These are phyloP conservation scores for Taxawa tesnikishii DNA, from an alignment of 2,329 filamentous ascomycete species.

Conservation along the genomic window DNA sequence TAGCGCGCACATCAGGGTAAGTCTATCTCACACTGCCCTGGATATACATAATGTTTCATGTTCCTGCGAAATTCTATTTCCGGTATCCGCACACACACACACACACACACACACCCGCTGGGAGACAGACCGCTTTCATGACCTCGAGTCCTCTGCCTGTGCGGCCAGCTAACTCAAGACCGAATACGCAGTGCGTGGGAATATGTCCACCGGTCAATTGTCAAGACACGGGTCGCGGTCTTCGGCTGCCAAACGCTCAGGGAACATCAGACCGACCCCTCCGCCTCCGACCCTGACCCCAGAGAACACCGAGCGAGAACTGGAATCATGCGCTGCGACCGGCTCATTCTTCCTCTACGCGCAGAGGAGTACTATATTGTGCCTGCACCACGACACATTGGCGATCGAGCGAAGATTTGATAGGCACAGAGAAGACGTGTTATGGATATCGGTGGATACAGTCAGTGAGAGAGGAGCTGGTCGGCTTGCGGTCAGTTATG, in stretches of 20 bases:
- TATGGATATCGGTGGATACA: slow-evolving; percentile 79
- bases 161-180: slow-evolving; percentile 1
- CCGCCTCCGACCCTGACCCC: slow-evolving; percentile 32
- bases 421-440: slow-evolving; percentile 70
- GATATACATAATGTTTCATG: background rate
- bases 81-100: too few species aligned
- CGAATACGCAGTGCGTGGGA: slow-evolving; percentile 14
- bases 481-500: slow-evolving; percentile 82
- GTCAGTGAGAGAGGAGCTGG: slow-evolving; percentile 78
- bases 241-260: slow-evolving; percentile 16
- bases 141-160: slow-evolving; percentile 3
- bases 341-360: slow-evolving; percentile 84
- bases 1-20: slow-evolving; percentile 22
- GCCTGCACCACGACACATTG: slow-evolving; percentile 84
- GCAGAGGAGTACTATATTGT: slow-evolving; percentile 68
- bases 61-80: background rate
- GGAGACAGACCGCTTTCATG: slow-evolving; percentile 7
- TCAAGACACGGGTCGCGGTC: slow-evolving; percentile 29
- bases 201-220: slow-evolving; percentile 31
- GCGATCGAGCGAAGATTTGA: slow-evolving; percentile 80
- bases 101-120: too few species aligned
- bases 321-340: slow-evolving; percentile 83
- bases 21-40: slow-evolving; percentile 9
- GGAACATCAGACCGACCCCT: slow-evolving; percentile 16
- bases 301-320: slow-evolving; percentile 39